Base-by-base conservation (phyloP, 306 rosid species). In the Lathyrus oleraceus region DNA sequence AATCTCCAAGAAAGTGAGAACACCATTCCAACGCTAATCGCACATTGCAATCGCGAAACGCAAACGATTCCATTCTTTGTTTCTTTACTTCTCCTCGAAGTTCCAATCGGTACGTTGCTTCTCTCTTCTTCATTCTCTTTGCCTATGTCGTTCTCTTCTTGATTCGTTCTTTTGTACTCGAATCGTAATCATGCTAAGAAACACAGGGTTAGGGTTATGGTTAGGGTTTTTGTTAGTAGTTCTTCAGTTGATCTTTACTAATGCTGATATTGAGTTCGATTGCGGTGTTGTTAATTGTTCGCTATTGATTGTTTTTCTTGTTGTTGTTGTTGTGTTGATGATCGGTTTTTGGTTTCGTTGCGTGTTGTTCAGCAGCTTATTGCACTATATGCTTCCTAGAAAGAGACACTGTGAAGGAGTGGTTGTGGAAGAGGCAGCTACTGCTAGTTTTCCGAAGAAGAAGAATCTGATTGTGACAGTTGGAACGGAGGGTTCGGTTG, bases 361-460 rank as follows among this genome's bases (percentile, higher is more conserved):
- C 69, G 28, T 75, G 78, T 85, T 75, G 79, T 85, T 72, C 85
- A 84, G 91, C 88, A 86, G 92, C 73, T 79, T 76, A 82, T 84
- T 82, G 91, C 81, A 85, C 97, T 90, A 79, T 90, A 93, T 93
- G 98, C 97, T 93, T 90, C 97, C 97, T 39, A 84, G 81, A 76
- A 90, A 88, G 98, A 85, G 98, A 93, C 67, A 82, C 71, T 27
- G 93, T 20, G 90, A 88, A 82, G 96, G 85, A 91, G 82, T 39
- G 86, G 86, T 76, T 79, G 89, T 77, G 78, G 86, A 70, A 72
- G 84, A 79, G 48, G 73, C 61, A 47, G 81, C 60, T 6, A 49
- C 51, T 36, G 57, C 2, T 11, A 48, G 21, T 63, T 38, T 70
- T 36, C 17, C 75, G 10, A 54, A 54, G 13, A 92, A 84, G 86